Conservation (phyloP, 495 filamentous ascomycete genomes). For the Aspergillus baeticus region DNA sequence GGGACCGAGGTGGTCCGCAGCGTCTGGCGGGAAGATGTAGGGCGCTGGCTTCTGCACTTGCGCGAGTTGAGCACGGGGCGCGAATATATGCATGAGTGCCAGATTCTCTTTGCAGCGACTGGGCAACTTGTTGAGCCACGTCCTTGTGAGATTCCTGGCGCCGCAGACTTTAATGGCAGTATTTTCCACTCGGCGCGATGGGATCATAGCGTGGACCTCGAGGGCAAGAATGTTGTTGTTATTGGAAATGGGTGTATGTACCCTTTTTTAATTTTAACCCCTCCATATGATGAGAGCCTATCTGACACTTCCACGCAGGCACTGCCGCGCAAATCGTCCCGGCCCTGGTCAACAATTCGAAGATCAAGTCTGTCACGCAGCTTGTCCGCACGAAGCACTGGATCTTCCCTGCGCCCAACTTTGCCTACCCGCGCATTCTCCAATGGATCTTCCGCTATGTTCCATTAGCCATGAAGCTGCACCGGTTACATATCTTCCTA, state of each 20-base stretch:
- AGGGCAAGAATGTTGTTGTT: conserved; percentile 56
- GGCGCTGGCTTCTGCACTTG: conserved; percentile 7
- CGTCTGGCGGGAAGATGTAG: neutral
- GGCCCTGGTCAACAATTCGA: conserved; percentile 25
- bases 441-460: conserved; percentile 25
- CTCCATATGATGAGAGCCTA: no score
- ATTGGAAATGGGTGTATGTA: conserved; percentile 49
- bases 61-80: neutral
- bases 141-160: conserved; percentile 45
- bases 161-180: conserved; percentile 47
- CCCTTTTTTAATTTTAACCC: no score
- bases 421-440: conserved; percentile 16
- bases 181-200: conserved; percentile 61
- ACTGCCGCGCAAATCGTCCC: conserved; percentile 47
- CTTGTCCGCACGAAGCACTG: conserved; percentile 31
- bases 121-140: conserved; percentile 45
- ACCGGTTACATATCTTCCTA: conserved; percentile 23
- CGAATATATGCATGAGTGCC: conserved; percentile 31
- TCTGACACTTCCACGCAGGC: conserved; percentile 17
- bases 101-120: conserved; percentile 47
- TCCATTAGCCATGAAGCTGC: conserved; percentile 9
- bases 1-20: conserved; percentile 1
- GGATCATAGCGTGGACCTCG: conserved; percentile 54
- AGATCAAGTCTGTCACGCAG: conserved; percentile 21
- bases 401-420: conserved; percentile 22